These are phyloP conservation scores for Populus simonii DNA, from an alignment of 345 rosid genomes.

Conservation along the genomic window DNA sequence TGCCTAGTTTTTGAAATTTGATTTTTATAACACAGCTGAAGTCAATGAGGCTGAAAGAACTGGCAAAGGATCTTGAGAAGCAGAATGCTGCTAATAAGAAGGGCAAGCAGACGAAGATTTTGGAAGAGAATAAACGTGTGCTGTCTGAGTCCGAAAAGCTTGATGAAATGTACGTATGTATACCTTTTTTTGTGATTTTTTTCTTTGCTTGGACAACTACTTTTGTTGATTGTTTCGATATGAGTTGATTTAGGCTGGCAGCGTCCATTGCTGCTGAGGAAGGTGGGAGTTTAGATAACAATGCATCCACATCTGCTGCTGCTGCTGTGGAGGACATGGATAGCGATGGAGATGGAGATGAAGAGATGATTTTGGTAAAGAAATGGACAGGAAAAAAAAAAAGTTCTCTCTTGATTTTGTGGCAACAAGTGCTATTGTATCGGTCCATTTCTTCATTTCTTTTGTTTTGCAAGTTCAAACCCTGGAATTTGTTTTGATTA, in stretches of 20 bases:
- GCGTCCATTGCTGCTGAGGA: conserved; percentile 70
- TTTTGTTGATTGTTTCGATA: conserved; percentile 15
- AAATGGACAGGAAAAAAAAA: too few species aligned
- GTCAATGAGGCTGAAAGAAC: conserved; percentile 69
- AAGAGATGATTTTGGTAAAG: conserved; percentile 39
- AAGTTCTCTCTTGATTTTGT: neutral
- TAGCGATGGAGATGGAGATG: conserved; percentile 50
- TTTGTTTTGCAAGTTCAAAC: neutral
- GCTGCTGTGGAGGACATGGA: conserved; percentile 37
- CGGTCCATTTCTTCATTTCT: neutral
- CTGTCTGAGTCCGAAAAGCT: conserved; percentile 37
- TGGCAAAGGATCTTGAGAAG: conserved; percentile 63
- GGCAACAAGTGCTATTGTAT: neutral
- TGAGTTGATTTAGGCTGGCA: conserved; percentile 55
- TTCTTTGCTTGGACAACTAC: neutral
- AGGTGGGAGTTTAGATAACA: conserved; percentile 23
- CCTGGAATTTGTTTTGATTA: too few species aligned
- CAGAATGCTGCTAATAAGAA: conserved; percentile 37
- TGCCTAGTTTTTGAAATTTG: neutral
- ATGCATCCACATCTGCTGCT: conserved; percentile 48
- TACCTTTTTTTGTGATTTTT: conserved; percentile 2
- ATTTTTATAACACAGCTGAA: conserved; percentile 49
- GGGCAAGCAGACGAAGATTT: conserved; percentile 29
- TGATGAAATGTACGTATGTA: conserved; percentile 57
- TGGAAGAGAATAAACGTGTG: conserved; percentile 48